Base-by-base conservation (phyloP, 768 basidiomycete genomes). In the Serendipita vermifera region DNA sequence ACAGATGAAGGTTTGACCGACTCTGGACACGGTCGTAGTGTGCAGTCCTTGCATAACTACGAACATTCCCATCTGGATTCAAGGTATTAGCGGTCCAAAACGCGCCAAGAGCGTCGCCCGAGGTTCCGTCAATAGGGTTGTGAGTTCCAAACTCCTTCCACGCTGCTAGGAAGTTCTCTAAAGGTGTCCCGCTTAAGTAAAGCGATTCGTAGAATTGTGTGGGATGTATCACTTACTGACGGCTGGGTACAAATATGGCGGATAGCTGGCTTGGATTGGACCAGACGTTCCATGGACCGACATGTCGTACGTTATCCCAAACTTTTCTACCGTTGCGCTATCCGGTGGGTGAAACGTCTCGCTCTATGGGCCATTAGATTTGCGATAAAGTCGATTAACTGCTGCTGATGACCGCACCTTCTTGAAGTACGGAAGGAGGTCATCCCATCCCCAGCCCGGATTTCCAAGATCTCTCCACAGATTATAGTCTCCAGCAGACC, bases 341-440 rank as follows among this genome's bases (percentile, higher is more conserved):
- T 32, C 27, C 4, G 51, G 51, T 5, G 29, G 51, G 7, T 31
- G 15, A 11, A 54, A 20, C 15, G 11, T 5, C 51, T 20, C 36
- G 5, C 27, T 32, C 48, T 51, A 17, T 9, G 24, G 14, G 27
- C 13, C n/a, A 31, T 14, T 51, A 29, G n/a, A n/a, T 14, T 5
- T 32, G n/a, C 29, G 17, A 9, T 14, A 7, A 32, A 29, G 9
- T 9, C 17, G 1, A 9, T 7, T 43, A 2, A 17, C 1, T 51
- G 33, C 48, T 9, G n/a, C 22, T 15, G 9, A 17, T 17, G n/a
- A 31, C 9, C 48, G 29, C 9, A 27, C 51, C 51, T 54, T 54
- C 27, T 54, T 54, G 51, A 54, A 54, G 51, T 54, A 54, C 11
- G 51, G 51, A 11, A 54, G n/a, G 9, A 54, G 51, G 4, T 54